Evolutionary conservation across 306 rosid species (phyloP).

Genomic region (Quercus engelmannii): DNA sequence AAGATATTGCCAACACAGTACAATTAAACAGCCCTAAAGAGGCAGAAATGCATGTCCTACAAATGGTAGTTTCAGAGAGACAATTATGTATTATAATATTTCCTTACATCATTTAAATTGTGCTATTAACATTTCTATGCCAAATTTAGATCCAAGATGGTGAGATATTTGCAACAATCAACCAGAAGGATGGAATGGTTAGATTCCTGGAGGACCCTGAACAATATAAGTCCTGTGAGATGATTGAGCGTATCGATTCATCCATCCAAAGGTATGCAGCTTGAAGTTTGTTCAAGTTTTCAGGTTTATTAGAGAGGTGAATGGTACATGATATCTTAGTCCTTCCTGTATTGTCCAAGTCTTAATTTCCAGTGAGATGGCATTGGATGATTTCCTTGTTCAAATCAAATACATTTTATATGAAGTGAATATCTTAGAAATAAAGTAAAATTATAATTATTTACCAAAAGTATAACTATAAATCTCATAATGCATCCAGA

Average conservation of each 20-base stretch:
- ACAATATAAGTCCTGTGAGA: conserved; percentile 68
- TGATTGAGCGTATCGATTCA: conserved; percentile 74
- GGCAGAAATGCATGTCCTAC: conserved; percentile 92
- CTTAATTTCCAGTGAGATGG: not conserved
- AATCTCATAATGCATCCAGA: not conserved
- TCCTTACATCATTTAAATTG: not conserved
- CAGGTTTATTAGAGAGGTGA: not conserved
- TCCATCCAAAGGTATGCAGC: conserved; percentile 62
- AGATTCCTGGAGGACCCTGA: conserved; percentile 92
- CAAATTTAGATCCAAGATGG: conserved; percentile 71
- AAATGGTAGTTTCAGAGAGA: conserved; percentile 52
- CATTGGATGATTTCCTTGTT: not conserved
- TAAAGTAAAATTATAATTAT: not conserved
- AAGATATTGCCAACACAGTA: conserved; percentile 78
- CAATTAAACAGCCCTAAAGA: conserved; percentile 71
- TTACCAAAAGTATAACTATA: not conserved
- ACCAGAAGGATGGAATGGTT: conserved; percentile 91
- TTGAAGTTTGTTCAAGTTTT: not conserved
- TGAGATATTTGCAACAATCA: conserved; percentile 75
- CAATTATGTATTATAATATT: not conserved
- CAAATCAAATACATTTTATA: not conserved
- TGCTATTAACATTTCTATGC: conserved; percentile 4
- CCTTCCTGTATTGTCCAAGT: not conserved
- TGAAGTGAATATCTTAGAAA: not conserved
- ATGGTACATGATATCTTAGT: not conserved